A percentile compares a stretch with the other conserved stretches of the same genome.
These are phyloP conservation scores for Botrytis squamosa DNA, from an alignment of 2,329 filamentous ascomycete species.

Conservation along the genomic window DNA sequence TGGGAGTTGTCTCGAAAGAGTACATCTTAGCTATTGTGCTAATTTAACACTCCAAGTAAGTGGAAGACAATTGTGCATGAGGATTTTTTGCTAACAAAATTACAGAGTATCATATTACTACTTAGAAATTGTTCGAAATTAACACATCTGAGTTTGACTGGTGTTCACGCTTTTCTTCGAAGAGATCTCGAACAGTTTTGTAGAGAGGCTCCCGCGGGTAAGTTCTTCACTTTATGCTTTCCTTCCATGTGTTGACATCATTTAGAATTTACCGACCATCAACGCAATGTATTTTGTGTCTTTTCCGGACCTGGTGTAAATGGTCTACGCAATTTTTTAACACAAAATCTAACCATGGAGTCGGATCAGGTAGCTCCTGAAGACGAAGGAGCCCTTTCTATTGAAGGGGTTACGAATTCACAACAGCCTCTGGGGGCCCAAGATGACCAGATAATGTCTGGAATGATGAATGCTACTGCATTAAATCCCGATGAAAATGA, in stretches of 20 bases:
- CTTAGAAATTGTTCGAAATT: constrained; percentile 89
- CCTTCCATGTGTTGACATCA: constrained; percentile 17
- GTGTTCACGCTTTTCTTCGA: constrained; percentile 84
- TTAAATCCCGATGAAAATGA: constrained; percentile 9
- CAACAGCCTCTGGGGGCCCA: constrained; percentile 27
- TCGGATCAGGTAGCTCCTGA: constrained; percentile 76
- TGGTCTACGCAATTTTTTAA: constrained; percentile 75
- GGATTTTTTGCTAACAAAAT: constrained; percentile 36
- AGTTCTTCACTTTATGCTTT: constrained; percentile 26
- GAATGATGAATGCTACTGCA: constrained; percentile 15
- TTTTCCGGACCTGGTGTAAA: constrained; percentile 87
- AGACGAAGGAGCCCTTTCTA: constrained; percentile 60
- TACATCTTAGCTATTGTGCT: constrained; percentile 94
- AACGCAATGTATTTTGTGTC: constrained; percentile 94
- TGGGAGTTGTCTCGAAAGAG: constrained; percentile 66
- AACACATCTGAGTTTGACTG: constrained; percentile 91
- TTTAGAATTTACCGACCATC: constrained; percentile 88
- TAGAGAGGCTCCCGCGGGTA: constrained; percentile 75
- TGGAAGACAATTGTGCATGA: not conserved
- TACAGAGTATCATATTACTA: constrained; percentile 81
- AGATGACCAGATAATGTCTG: constrained; percentile 21
- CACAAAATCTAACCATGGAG: constrained; percentile 55
- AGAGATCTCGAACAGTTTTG: constrained; percentile 84
- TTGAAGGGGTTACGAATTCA: constrained; percentile 37
- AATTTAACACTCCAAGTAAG: constrained; percentile 77